Percentiles rank a stretch among this genome's conserved stretches.
Evolutionary conservation across 2,329 filamentous ascomycete species (phyloP).

Genomic region (Epichloe amarillans): DNA sequence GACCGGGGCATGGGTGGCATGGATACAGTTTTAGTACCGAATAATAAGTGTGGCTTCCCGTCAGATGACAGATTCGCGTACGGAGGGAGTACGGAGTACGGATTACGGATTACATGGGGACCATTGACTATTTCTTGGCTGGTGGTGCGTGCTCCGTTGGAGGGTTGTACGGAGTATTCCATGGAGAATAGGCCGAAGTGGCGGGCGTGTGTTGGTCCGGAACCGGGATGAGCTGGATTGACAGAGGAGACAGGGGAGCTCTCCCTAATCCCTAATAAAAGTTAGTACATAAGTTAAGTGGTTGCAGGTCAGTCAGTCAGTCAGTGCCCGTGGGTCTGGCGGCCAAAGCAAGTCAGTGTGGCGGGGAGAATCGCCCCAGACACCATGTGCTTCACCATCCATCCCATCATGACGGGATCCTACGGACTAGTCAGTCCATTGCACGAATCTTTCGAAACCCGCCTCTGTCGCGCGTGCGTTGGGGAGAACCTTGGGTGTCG

Average conservation of each 20-base stretch:
- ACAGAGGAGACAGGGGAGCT: too few relatives aligned
- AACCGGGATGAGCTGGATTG: background rate
- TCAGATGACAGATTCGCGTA: background rate
- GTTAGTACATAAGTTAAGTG: background rate
- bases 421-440: background rate
- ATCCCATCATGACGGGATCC: background rate
- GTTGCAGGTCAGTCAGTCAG: background rate
- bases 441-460: background rate
- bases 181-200: too few relatives aligned
- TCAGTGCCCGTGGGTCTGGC: background rate
- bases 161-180: background rate
- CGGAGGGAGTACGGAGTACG: too few relatives aligned
- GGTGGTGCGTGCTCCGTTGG: background rate
- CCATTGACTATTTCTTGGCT: background rate
- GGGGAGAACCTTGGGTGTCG: background rate
- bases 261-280: too few relatives aligned
- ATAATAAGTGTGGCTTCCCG: background rate
- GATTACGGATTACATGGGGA: too few relatives aligned
- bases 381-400: conserved; percentile 3
- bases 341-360: background rate
- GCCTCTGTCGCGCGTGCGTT: background rate
- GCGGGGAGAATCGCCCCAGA: background rate
- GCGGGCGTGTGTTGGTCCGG: background rate
- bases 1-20: background rate
- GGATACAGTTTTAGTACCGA: too few relatives aligned